Evolutionary conservation across 208 protist genomes (phyloP), one percentile per base, ranked within the genome.

Genomic region (Crithidia mellificae): DNA sequence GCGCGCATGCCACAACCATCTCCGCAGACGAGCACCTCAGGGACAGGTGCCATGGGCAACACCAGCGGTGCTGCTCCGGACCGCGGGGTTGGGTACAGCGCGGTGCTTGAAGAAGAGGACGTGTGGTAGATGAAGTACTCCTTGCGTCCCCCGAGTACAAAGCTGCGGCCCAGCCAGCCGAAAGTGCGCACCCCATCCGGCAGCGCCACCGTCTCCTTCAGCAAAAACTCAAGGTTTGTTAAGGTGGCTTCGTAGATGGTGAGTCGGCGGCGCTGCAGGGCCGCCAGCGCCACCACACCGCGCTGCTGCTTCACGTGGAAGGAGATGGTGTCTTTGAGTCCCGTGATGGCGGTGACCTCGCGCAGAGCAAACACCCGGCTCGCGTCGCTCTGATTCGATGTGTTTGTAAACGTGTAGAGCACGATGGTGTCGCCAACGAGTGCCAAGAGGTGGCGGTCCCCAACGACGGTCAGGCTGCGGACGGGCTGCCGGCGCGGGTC

Each of bases 1-100:
- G 77, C 73, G 0, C 84, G 87, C 20, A 75, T 15, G 34, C 79
- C 80, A 5, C 49, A 56, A 19, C 68, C 62, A 5, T 88, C 87
- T n/a, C 62, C 68, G 32, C 72, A 64, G 17, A 85, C 57, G 17
- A 93, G 76, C 20, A 87, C 74, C 69, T 93, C 87, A 11, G 84
- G 80, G 1, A 89, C 78, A 2, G 87, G 87, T 29, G 84, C 71
- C 63, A 90, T 72, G 19, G 84, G 73, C 24, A 88, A 66, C 41
- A 90, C 61, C n/a, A 87, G 66, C 22, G 81, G 84, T 24, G 49
- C 64, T 46, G 67, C 78, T 12, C 76, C 80, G 6, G 47, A 81
- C 19, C 53, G 74, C 56, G 68, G 79, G 55, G 58, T 81, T 39
- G 34, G 76, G 72, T 77, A 77, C 7, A 67, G 54, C 6, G 53